phyloP scores from a whole-genome alignment of 2,329 filamentous ascomycete genomes.

The Reticulascus tulasneorum region DNA sequence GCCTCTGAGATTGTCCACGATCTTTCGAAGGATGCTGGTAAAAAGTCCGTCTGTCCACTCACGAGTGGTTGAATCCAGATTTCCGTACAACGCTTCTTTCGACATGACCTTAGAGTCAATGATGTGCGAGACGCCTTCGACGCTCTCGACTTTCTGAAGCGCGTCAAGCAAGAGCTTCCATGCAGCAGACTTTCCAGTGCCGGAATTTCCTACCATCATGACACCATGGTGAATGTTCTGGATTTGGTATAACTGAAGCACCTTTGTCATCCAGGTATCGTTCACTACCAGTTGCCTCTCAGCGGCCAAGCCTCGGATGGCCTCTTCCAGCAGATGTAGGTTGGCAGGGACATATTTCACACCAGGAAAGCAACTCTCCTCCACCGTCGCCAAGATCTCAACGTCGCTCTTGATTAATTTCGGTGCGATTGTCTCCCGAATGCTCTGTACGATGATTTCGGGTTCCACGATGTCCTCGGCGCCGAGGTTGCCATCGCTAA shows the following conservation, averaged over 20 bases:
- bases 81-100: conserved; percentile 95
- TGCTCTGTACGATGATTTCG: conserved; percentile 97
- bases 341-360: conserved; percentile 90
- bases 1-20: conserved; percentile 96
- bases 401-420: conserved; percentile 94
- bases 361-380: conserved; percentile 83
- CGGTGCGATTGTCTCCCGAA: conserved; percentile 95
- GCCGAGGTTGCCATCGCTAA: conserved; percentile 49
- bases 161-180: conserved; percentile 93
- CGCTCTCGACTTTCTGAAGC: conserved; percentile 81
- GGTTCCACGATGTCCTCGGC: conserved; percentile 78
- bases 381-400: conserved; percentile 79
- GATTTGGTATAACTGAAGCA: conserved; percentile 95
- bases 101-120: conserved; percentile 99
- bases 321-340: conserved; percentile 71
- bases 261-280: conserved; percentile 96
- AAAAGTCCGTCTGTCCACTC: conserved; percentile 99
- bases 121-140: conserved; percentile 93
- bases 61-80: conserved; percentile 89
- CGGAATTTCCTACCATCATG: conserved; percentile 99
- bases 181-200: conserved; percentile 92
- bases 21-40: conserved; percentile 95
- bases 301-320: conserved; percentile 76
- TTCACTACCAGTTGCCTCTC: conserved; percentile 87
- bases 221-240: conserved; percentile 98